phyloP scores from a whole-genome alignment of 2,329 filamentous ascomycete genomes.

The Aspergillus pseudoglaucus region DNA sequence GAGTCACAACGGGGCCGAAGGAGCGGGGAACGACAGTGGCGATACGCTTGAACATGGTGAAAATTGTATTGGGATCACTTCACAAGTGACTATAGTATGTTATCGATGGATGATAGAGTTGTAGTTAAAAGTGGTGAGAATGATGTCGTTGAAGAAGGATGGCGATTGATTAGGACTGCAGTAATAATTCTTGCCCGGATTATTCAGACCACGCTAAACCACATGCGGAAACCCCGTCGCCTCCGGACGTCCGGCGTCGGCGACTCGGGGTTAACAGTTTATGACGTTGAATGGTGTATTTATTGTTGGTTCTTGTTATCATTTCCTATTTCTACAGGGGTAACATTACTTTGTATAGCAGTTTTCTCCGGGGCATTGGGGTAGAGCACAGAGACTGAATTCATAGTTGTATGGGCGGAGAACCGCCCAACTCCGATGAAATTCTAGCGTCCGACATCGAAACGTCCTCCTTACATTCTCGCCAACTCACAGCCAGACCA shows the following conservation, averaged over 20 bases:
- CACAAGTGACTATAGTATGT: not conserved
- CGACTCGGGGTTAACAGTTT: slow-evolving; percentile 3
- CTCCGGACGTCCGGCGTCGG: slow-evolving; percentile 15
- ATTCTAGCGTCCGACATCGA: not conserved
- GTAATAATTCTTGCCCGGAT: slow-evolving; percentile 2
- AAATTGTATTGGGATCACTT: not conserved
- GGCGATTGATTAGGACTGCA: not conserved
- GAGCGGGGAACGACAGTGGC: slow-evolving; percentile 48
- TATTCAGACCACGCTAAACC: slow-evolving; percentile 8
- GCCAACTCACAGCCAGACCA: not conserved
- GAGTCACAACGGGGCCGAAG: slow-evolving; percentile 45
- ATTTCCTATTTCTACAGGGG: not conserved
- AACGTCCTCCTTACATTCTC: not conserved
- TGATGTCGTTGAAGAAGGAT: slow-evolving; percentile 1
- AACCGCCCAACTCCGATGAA: not conserved
- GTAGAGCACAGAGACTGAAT: too few species aligned
- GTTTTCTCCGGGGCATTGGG: not conserved
- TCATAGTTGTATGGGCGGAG: too few species aligned
- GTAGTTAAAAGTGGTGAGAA: not conserved
- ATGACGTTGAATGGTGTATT: not conserved
- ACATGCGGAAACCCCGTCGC: slow-evolving; percentile 8
- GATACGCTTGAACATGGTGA: slow-evolving; percentile 53
- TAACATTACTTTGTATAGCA: not conserved
- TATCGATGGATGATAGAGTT: not conserved
- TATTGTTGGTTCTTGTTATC: not conserved